These are phyloP conservation scores for Plasmodium relictum DNA, from an alignment of 169 alveolate genomes.

Conservation along the genomic window DNA sequence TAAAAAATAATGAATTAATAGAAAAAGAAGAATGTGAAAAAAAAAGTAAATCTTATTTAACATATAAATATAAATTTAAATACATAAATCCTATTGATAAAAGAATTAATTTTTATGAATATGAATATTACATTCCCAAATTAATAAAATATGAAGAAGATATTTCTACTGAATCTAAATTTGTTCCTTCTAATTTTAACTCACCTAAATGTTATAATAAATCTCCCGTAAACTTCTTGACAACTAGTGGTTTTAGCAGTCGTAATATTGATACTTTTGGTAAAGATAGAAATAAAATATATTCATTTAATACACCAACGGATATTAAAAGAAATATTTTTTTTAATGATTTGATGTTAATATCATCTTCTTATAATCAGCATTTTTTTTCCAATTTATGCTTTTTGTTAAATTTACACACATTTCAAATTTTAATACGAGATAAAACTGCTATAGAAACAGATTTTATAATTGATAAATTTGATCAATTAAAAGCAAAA, in stretches of 20 bases:
- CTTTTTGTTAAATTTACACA: constrained; percentile 69
- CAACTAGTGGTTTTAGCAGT: constrained; percentile 70
- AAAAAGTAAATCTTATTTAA: constrained; percentile 42
- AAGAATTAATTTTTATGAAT: constrained; percentile 16
- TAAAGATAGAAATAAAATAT: constrained; percentile 73
- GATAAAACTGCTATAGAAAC: constrained; percentile 77
- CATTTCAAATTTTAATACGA: constrained; percentile 66
- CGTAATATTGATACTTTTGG: constrained; percentile 76
- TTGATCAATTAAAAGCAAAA: constrained; percentile 45
- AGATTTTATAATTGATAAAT: constrained; percentile 64
- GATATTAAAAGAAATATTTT: constrained; percentile 63
- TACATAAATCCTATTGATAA: constrained; percentile 33
- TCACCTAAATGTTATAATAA: constrained; percentile 59
- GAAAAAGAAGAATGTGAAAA: constrained; percentile 54
- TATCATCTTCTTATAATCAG: constrained; percentile 69
- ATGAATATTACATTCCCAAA: constrained; percentile 70
- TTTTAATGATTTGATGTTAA: constrained; percentile 52
- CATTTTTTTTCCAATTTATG: constrained; percentile 56
- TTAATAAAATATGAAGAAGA: constrained; percentile 72
- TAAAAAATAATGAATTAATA: constrained; percentile 64
- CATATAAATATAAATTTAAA: constrained; percentile 50
- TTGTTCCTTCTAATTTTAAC: constrained; percentile 46
- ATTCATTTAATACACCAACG: constrained; percentile 72
- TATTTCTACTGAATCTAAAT: constrained; percentile 73
- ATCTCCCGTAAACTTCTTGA: constrained; percentile 60